phyloP scores from a whole-genome alignment of 495 filamentous ascomycete species.

The Physcia stellaris region DNA sequence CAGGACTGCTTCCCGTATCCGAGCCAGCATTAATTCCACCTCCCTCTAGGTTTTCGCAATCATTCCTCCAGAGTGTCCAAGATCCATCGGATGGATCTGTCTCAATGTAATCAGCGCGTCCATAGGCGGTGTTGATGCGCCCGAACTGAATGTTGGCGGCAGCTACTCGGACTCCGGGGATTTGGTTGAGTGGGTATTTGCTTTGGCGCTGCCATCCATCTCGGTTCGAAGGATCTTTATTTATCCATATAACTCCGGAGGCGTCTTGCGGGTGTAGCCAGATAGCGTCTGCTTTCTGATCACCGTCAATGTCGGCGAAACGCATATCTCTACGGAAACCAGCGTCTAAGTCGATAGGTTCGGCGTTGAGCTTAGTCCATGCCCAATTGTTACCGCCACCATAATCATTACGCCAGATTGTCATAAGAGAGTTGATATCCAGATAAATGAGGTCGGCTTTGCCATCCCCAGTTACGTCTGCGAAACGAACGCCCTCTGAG shows the following conservation, averaged over 20 bases:
- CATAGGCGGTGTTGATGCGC: neutral
- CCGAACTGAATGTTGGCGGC: neutral
- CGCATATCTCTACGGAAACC: neutral
- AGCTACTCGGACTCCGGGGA: too few species aligned
- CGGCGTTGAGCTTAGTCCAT: neutral
- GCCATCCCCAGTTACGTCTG: constrained; percentile 2
- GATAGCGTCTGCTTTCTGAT: neutral
- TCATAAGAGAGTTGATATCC: neutral
- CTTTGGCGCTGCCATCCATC: neutral
- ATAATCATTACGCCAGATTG: constrained; percentile 3
- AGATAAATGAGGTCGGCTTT: constrained; percentile 3
- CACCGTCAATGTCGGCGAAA: constrained; percentile 1
- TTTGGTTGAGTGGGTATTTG: neutral
- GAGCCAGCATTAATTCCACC: too few species aligned
- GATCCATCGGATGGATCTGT: neutral
- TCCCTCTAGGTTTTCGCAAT: neutral
- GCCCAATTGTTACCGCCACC: too few species aligned
- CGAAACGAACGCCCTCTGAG: neutral
- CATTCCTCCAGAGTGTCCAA: neutral
- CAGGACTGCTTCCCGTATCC: too few species aligned
- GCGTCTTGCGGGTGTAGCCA: neutral
- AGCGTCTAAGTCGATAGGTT: neutral
- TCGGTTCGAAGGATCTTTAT: neutral
- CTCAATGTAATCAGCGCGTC: constrained; percentile 1
- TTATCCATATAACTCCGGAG: neutral